Evolutionary conservation across 371 early-diverging fungal species (phyloP), one percentile per base, ranked within the genome.

Genomic region (Mortierella polycephala): DNA sequence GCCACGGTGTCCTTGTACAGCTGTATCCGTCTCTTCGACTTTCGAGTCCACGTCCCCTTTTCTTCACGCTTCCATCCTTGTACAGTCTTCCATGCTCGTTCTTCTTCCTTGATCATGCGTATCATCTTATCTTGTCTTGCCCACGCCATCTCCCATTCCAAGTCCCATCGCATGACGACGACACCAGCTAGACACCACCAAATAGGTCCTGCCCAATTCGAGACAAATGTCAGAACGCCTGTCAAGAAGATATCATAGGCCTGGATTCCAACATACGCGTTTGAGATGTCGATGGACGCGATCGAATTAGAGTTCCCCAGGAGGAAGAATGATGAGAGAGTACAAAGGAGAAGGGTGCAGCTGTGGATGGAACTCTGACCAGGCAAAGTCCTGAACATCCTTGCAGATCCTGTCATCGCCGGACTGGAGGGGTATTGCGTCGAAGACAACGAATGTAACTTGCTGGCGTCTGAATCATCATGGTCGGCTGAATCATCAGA

Each of bases 261-360:
- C 23, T 86, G 81, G 20, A 94, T 86, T 16, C 95, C 95, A 20
- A 91, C 86, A 69, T 94, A 94, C 0, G 94, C 91, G 68, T 90
- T 90, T 65, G 92, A 91, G 37, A 94, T 81, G 59, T 94, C 95
- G 5, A 94, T 83, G 9, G 94, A 90, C 0, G 94, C 90, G 12
- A 94, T 87, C 11, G 94, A 91, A 67, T 94, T 94, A 0, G 91
- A 88, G 79, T 92, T 94, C 12, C 94, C 95, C 18, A 91, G 85
- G 20, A 85, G 66, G 66, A 90, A 94, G 64, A 94, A 94, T 16
- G 92, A 86, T 0, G 79, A 84, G 67, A 46, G 89, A 81, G 47
- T 83, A 73, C 64, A 90, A 53, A 54, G 71, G 42, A 79, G 51
- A 12, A 69, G 40, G 0, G 73, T 69, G 56, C 73, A 65, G 30